Percentiles rank a stretch among this genome's conserved stretches.
Evolutionary conservation across 176 grass and related monocot genomes (phyloP).

Genomic region (Oryza longistaminata): DNA sequence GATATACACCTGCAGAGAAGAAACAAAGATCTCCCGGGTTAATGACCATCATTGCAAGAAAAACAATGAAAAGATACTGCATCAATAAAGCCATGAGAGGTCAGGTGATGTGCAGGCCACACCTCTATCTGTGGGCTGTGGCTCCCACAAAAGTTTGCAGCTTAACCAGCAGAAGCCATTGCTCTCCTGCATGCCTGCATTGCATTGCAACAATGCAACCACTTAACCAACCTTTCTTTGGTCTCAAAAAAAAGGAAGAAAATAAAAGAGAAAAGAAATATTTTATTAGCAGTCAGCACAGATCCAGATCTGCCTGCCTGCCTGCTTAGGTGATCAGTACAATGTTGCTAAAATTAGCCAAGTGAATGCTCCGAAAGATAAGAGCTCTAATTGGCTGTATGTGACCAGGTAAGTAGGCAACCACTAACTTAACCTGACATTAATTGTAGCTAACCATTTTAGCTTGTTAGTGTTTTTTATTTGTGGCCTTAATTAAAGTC

Average conservation of each 20-base stretch:
- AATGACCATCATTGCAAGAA: neutral
- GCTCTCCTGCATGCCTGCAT: neutral
- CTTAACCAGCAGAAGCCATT: constrained; percentile 33
- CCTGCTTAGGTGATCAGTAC: constrained; percentile 35
- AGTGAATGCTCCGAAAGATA: constrained; percentile 2
- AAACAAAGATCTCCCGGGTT: constrained; percentile 13
- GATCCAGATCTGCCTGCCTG: constrained; percentile 43
- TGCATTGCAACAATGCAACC: constrained; percentile 36
- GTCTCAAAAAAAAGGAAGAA: neutral
- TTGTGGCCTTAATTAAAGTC: neutral
- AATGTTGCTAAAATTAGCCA: constrained; percentile 43
- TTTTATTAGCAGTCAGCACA: constrained; percentile 40
- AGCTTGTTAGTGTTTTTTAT: constrained; percentile 27
- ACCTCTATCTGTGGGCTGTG: constrained; percentile 38
- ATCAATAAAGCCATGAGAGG: constrained; percentile 35
- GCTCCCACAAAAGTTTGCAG: constrained; percentile 29
- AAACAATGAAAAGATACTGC: constrained; percentile 4
- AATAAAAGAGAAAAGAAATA: neutral
- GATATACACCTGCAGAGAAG: neutral
- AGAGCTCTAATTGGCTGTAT: constrained; percentile 4
- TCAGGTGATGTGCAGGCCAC: constrained; percentile 21
- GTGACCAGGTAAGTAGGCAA: constrained; percentile 35
- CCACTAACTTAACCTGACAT: constrained; percentile 40
- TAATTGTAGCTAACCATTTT: constrained; percentile 32
- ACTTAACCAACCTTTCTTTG: constrained; percentile 40